Percentiles rank a stretch among this genome's conserved stretches.
These are phyloP conservation scores for Endocladia muricata DNA, from an alignment of 31 red algal species.

Conservation along the genomic window DNA sequence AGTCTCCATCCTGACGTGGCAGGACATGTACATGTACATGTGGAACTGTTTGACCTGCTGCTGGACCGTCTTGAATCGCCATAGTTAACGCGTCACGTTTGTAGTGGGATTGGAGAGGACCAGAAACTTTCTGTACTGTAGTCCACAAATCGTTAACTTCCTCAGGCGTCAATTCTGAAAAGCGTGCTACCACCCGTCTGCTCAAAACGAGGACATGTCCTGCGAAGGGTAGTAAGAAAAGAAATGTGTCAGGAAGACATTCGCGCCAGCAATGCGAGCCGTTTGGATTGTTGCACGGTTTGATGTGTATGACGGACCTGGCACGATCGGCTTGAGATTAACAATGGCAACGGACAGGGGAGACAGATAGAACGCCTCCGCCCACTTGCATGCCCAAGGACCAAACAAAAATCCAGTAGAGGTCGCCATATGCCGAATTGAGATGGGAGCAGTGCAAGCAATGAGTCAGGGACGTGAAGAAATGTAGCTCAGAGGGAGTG, in stretches of 20 bases:
- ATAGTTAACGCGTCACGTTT: conserved; percentile 63
- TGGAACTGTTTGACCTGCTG: conserved; percentile 87
- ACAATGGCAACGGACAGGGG: conserved; percentile 63
- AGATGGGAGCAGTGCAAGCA: too few species aligned
- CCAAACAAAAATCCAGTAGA: conserved; percentile 44
- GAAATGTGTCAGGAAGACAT: neutral
- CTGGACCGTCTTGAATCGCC: conserved; percentile 85
- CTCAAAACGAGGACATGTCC: conserved; percentile 80
- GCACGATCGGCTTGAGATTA: conserved; percentile 76
- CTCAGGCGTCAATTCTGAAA: conserved; percentile 62
- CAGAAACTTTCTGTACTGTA: conserved; percentile 54
- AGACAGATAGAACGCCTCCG: conserved; percentile 73
- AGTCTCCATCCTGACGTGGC: conserved; percentile 73
- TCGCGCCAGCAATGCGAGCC: neutral
- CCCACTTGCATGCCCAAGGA: conserved; percentile 28
- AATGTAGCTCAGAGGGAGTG: too few species aligned
- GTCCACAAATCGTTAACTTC: conserved; percentile 88
- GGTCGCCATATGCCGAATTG: neutral
- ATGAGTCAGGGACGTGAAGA: too few species aligned
- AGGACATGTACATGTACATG: conserved; percentile 96
- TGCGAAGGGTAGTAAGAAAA: conserved; percentile 1
- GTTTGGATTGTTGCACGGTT: neutral
- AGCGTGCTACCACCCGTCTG: conserved; percentile 42
- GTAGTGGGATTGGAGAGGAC: conserved; percentile 43
- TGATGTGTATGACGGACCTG: conserved; percentile 53